Evolutionary conservation across 2,329 filamentous ascomycete species (phyloP), one percentile per base, ranked within the genome.

Genomic region (Raffaelea deltoideospora): DNA sequence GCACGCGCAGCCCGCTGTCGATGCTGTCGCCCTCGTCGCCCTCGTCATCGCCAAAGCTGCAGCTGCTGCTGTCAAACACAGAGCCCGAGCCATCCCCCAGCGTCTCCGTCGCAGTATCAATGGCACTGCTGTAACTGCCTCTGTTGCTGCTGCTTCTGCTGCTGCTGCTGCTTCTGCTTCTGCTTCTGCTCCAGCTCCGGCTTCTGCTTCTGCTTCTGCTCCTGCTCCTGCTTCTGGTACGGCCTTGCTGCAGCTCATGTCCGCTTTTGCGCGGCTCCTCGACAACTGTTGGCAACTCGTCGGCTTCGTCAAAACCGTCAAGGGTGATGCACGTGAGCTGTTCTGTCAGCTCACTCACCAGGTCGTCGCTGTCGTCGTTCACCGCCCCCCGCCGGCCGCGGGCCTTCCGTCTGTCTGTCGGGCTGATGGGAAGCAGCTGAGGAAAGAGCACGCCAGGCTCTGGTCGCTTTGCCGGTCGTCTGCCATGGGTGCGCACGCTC

Each of bases 401-500:
- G 13, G 34, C 42, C 33, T 37, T 37, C 35, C 45, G 51, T n/a
- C n/a, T n/a, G 33, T 63, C 60, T 35, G 61, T 42, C 3, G 69
- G 69, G 31, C 63, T 69, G 39, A 61, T 60, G 1, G 67, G 65
- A 9, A 72, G 50, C 45, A n/a, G n/a, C 69, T 64, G 17, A 61
- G 61, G 43, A 72, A 69, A 31, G 69, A 52, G 18, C 64, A 57
- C 30, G 67, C 59, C 15, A n/a, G 60, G 56, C 41, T 58, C 66
- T 20, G 63, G 55, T 31, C 62, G 61, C 40, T 58, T 67, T 22
- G 57, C 55, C 31, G 56, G 55, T 41, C 31, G 35, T 24, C 65
- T 69, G 40, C 69, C 69, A 53, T 72, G 73, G 39, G 60, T 66
- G 3, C 65, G 62, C 10, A 57, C 46, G 15, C 58, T 50, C 4